Conservation (phyloP, 768 basidiomycete species). For the Agaricus subrufescens region DNA sequence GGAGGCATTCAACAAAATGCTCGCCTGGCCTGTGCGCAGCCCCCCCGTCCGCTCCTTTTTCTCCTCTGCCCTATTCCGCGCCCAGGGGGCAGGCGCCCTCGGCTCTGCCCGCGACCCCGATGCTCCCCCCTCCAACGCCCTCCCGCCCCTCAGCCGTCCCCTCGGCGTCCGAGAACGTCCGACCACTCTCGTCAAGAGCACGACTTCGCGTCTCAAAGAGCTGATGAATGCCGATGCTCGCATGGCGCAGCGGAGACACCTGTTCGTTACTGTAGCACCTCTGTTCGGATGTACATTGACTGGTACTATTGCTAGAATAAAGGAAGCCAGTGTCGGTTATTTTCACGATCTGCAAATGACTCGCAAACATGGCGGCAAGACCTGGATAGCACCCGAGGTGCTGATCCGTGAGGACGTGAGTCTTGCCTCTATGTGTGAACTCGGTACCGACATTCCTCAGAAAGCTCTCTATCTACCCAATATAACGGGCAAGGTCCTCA, state of each 20-base stretch:
- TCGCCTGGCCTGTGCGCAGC: slow-evolving; percentile 10
- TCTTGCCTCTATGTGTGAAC: slow-evolving; percentile 10
- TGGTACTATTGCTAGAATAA: slow-evolving; percentile 27
- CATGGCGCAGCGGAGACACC: slow-evolving; percentile 64
- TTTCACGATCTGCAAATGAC: slow-evolving; percentile 82
- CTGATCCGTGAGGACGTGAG: slow-evolving; percentile 88
- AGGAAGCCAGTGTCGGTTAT: slow-evolving; percentile 70
- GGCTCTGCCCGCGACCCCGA: background rate
- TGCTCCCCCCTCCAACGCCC: slow-evolving; percentile 14
- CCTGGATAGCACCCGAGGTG: slow-evolving; percentile 87
- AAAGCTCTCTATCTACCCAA: slow-evolving; percentile 92
- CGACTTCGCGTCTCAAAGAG: slow-evolving; percentile 61
- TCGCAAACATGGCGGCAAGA: slow-evolving; percentile 83
- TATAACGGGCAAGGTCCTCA: slow-evolving; percentile 67
- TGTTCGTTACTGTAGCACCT: slow-evolving; percentile 29
- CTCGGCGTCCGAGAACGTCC: slow-evolving; percentile 75
- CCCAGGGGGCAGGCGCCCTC: background rate
- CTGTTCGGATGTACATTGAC: background rate
- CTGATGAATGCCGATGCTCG: slow-evolving; percentile 68
- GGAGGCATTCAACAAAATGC: slow-evolving; percentile 12
- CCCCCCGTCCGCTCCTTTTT: background rate
- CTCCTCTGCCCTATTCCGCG: slow-evolving; percentile 2
- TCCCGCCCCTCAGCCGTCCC: slow-evolving; percentile 52
- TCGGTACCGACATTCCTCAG: slow-evolving; percentile 33
- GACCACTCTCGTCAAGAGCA: slow-evolving; percentile 50